Conservation (phyloP, 2,329 filamentous ascomycete species). For the Seiridium cupressi region DNA sequence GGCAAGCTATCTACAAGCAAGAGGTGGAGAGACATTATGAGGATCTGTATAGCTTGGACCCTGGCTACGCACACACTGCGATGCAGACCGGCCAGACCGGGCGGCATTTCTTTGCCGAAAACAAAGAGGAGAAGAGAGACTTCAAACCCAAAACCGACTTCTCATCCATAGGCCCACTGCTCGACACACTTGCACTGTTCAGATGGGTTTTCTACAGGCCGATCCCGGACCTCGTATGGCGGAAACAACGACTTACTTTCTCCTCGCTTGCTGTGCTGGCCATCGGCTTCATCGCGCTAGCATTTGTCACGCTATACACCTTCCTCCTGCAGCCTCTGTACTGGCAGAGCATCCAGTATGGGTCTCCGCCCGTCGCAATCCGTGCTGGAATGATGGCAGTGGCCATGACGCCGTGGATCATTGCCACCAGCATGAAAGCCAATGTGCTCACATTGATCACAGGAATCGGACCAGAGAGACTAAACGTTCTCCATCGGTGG, state of each 20-base stretch:
- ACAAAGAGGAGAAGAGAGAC: conserved; percentile 52
- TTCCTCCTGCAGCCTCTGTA: conserved; percentile 88
- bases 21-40: conserved; percentile 67
- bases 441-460: conserved; percentile 83
- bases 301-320: conserved; percentile 76
- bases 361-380: conserved; percentile 85
- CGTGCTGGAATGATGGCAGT: conserved; percentile 89
- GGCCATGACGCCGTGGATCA: conserved; percentile 88
- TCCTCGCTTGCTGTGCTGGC: conserved; percentile 73
- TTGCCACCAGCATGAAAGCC: conserved; percentile 86
- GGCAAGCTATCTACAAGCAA: conserved; percentile 85
- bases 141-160: conserved; percentile 69
- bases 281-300: conserved; percentile 65
- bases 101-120: conserved; percentile 74
- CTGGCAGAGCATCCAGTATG: conserved; percentile 81
- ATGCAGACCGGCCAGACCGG: conserved; percentile 52
- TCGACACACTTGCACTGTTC: conserved; percentile 78
- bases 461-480: conserved; percentile 85
- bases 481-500: conserved; percentile 94
- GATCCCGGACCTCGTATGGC: conserved; percentile 69
- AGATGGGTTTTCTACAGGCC: conserved; percentile 89
- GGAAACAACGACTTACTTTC: conserved; percentile 70
- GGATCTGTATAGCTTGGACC: conserved; percentile 49
- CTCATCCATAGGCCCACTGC: conserved; percentile 71
- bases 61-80: conserved; percentile 42